A percentile compares a stretch with the other conserved stretches of the same genome.
Evolutionary conservation across 2,329 filamentous ascomycete genomes (phyloP).

Genomic region (Pezicula rhizophila): DNA sequence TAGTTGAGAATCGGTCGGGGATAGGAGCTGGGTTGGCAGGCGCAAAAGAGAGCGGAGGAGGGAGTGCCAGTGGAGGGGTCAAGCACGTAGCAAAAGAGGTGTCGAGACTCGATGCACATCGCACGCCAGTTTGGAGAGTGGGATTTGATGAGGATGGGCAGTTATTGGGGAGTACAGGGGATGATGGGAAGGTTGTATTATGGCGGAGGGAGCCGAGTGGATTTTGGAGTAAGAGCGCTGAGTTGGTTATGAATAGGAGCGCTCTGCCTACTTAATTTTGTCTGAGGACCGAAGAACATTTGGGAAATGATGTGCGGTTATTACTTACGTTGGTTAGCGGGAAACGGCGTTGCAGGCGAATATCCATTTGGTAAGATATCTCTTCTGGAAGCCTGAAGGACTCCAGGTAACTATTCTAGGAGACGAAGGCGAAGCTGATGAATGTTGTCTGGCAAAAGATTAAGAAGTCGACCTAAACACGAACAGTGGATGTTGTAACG

Average conservation of each 20-base stretch:
- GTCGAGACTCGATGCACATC: slow-evolving; percentile 60
- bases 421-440: no score
- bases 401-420: no score
- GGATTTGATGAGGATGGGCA: slow-evolving; percentile 66
- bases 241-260: slow-evolving; percentile 22
- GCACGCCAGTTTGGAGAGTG: slow-evolving; percentile 69
- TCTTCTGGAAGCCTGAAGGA: no score
- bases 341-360: no score
- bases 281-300: no score
- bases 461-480: no score
- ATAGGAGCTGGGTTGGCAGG: slow-evolving; percentile 47
- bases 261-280: background rate
- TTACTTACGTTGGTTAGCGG: no score
- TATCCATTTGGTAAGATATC: no score
- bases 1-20: slow-evolving; percentile 35
- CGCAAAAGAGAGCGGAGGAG: slow-evolving; percentile 30
- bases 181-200: slow-evolving; percentile 62
- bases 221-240: slow-evolving; percentile 24
- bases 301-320: no score
- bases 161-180: slow-evolving; percentile 68
- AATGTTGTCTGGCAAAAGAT: no score
- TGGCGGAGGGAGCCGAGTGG: slow-evolving; percentile 44
- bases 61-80: slow-evolving; percentile 56
- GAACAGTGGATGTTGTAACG: background rate
- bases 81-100: slow-evolving; percentile 57